Base-by-base conservation (phyloP, 495 filamentous ascomycete species). In the Hypoxylon fuscum region DNA sequence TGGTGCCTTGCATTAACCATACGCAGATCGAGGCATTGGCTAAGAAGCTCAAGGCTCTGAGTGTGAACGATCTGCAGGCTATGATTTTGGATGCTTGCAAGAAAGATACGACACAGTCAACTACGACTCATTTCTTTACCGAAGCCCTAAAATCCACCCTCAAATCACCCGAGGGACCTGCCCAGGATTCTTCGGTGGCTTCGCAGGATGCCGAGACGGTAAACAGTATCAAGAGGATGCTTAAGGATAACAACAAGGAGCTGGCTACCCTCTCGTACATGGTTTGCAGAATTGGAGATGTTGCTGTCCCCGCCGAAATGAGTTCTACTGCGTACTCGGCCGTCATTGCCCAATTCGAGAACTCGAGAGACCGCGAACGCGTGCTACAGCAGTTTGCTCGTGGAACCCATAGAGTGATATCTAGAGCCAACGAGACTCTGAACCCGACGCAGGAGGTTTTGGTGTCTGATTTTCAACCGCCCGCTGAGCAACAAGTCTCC, bases 251-350 rank as follows among this genome's bases (percentile, higher is more conserved):
- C 23, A 23, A 44, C 22, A 17, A 21, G 17, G 50, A 15, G 11
- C 17, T 54, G 17, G 37, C 50, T 2, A 54, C 22, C 20, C 50
- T 54, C 10, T 14, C 38, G n/a, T 54, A 44, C 11, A 14, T n/a
- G 8, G 15, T 54, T 20, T 54, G 50, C 25, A 43, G 5, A 41
- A 5, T 31, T 15, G 12, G 17, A 22, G 17, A 44, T 1, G 22
- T 21, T 8, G 29, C 37, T 4, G 18, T 22, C 15, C 50, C 50
- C 8, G n/a, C 38, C n/a, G 12, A 8, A 14, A 17, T 35, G 9
- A 6, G 17, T 4, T 32, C 23, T 0, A 32, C 3, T 15, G 14
- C 21, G 6, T 37, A 54, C 40, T 9, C 22, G 1, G 11, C 11
- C 27, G 38, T 38, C 21, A 20, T 46, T 11, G 21, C 15, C 25